Evolutionary conservation across 148 eudicot species (phyloP).

Genomic region (Polygonum maritimum): DNA sequence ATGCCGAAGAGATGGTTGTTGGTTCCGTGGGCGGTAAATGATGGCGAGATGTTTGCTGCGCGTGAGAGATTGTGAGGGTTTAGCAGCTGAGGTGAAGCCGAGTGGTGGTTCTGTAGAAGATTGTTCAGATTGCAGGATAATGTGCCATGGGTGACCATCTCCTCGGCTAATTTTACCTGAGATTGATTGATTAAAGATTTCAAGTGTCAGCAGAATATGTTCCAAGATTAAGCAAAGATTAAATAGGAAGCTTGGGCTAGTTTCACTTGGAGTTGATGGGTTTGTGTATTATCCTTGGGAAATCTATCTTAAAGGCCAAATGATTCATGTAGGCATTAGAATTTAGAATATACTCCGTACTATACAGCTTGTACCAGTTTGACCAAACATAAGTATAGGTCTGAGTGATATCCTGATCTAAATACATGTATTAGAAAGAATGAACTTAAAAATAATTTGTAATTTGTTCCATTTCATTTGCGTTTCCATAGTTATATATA

Average conservation of each 20-base stretch:
- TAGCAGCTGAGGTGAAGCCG: constrained; percentile 39
- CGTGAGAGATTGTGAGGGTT: constrained; percentile 22
- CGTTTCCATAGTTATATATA: neutral
- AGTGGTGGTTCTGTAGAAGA: constrained; percentile 48
- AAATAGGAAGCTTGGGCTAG: neutral
- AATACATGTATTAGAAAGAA: too few relatives aligned
- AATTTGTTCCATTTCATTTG: too few relatives aligned
- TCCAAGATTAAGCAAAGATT: neutral
- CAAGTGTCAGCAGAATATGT: neutral
- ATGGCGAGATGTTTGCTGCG: constrained; percentile 34
- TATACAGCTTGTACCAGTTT: too few relatives aligned
- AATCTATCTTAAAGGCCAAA: neutral
- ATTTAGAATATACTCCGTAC: neutral
- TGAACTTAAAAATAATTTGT: too few relatives aligned
- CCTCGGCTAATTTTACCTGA: constrained; percentile 91
- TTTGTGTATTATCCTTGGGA: neutral
- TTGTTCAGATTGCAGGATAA: constrained; percentile 53
- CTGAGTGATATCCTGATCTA: too few relatives aligned
- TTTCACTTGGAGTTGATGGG: neutral
- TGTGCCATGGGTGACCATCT: constrained; percentile 73
- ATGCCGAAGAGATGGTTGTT: constrained; percentile 15
- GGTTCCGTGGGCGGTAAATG: constrained; percentile 36
- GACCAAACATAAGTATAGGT: too few relatives aligned
- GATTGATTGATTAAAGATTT: neutral
- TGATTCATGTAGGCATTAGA: neutral